Percentiles rank a stretch among this genome's conserved stretches.
phyloP scores from a whole-genome alignment of 805 yeast genomes.

The Tetrapisispora fleetii region DNA sequence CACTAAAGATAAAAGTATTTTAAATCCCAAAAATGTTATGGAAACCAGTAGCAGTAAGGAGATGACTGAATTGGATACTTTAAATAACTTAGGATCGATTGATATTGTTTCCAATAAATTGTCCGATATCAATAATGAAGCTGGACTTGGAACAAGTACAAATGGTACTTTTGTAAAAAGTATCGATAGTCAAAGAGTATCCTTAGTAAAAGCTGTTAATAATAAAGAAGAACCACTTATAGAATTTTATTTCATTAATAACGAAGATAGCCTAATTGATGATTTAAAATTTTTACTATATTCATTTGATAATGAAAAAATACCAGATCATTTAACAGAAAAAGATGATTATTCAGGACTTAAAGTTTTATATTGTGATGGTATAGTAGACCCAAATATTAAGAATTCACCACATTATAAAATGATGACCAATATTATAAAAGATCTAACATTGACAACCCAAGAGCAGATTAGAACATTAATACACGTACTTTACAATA shows the following conservation, averaged over 20 bases:
- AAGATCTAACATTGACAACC: slow-evolving; percentile 26
- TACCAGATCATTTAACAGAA: background rate
- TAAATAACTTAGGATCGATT: background rate
- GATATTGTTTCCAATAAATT: background rate
- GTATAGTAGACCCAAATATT: background rate
- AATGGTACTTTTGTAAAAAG: slow-evolving; percentile 20
- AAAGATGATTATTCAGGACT: background rate
- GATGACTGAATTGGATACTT: background rate
- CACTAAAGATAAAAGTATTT: slow-evolving; percentile 34
- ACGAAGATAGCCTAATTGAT: background rate
- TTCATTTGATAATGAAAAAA: background rate
- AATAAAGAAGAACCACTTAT: background rate
- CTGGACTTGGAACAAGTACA: background rate
- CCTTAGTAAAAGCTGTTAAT: slow-evolving; percentile 14
- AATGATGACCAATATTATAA: background rate
- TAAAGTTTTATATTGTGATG: background rate
- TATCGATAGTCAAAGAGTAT: slow-evolving; percentile 65
- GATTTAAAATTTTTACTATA: slow-evolving; percentile 1
- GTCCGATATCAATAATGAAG: background rate
- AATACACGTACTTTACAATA: slow-evolving; percentile 37
- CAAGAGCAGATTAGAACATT: slow-evolving; percentile 36
- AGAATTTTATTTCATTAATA: background rate
- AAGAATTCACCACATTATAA: background rate
- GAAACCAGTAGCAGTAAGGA: background rate
- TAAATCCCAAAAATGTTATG: background rate